Percentiles rank a stretch among this genome's conserved stretches.
Conservation (phyloP, 768 basidiomycete genomes). For the Guyanaporus albipodus region DNA sequence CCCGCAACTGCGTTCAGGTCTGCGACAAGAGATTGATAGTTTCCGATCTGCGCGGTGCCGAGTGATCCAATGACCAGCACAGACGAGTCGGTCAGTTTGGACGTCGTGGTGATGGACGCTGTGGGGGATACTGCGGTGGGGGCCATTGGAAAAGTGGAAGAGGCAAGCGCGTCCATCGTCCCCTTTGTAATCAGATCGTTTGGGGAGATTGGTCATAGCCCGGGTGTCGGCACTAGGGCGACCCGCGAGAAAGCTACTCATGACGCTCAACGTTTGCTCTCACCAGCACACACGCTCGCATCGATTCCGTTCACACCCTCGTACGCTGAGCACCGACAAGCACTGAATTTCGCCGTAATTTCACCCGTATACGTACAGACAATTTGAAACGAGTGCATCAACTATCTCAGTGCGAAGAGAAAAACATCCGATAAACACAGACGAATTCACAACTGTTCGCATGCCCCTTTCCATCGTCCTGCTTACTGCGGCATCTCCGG, state of each 20-base stretch:
- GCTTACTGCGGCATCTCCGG: constrained; percentile 30
- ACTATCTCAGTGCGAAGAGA: constrained; percentile 1
- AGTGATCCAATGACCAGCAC: constrained; percentile 77
- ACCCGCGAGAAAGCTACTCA: no score
- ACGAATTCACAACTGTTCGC: neutral
- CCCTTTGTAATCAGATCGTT: constrained; percentile 22
- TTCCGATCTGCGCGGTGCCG: constrained; percentile 72
- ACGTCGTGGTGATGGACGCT: constrained; percentile 13
- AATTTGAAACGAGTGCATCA: constrained; percentile 1
- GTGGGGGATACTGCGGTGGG: constrained; percentile 50
- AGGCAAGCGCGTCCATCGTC: no score
- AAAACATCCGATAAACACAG: constrained; percentile 1
- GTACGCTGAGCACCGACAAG: no score
- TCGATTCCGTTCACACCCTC: no score
- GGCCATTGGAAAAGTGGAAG: constrained; percentile 41
- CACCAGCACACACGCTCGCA: no score
- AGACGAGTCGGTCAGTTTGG: constrained; percentile 25
- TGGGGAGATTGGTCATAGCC: no score
- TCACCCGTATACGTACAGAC: no score
- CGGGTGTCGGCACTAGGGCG: no score
- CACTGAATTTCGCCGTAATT: no score
- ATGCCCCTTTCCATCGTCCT: neutral
- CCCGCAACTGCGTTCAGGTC: constrained; percentile 44
- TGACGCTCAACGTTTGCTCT: no score
- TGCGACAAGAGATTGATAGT: constrained; percentile 67